phyloP scores from a whole-genome alignment of 129 eudicot species.

The Pulicaria dysenterica region DNA sequence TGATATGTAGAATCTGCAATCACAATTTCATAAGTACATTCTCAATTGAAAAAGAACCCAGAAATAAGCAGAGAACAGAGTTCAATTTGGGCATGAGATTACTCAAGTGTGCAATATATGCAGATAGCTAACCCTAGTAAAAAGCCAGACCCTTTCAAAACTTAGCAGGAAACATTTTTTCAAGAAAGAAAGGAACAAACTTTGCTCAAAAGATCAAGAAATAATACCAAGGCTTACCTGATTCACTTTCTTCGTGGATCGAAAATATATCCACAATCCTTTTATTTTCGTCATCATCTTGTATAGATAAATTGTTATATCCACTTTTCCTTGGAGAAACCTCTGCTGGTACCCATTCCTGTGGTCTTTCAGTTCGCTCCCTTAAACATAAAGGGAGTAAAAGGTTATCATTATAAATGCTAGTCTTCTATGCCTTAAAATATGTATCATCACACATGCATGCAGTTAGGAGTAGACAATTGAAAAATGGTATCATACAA shows the following conservation, averaged over 20 bases:
- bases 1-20: slow-evolving; percentile 60
- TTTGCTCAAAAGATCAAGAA: background rate
- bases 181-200: background rate
- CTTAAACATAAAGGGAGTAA: slow-evolving; percentile 34
- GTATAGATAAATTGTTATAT: slow-evolving; percentile 31
- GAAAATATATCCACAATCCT: slow-evolving; percentile 70
- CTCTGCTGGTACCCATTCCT: slow-evolving; percentile 91
- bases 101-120: too few species aligned
- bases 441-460: slow-evolving; percentile 1
- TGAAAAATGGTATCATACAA: slow-evolving; percentile 51
- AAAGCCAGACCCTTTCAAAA: too few species aligned
- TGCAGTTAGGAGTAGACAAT: slow-evolving; percentile 3
- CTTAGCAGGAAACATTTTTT: background rate
- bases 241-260: slow-evolving; percentile 53
- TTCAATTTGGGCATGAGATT: too few species aligned
- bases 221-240: slow-evolving; percentile 44
- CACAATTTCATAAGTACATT: background rate
- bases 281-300: slow-evolving; percentile 41
- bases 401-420: background rate
- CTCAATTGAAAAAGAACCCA: background rate
- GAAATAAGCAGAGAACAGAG: background rate
- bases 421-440: slow-evolving; percentile 4
- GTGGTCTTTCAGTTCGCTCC: slow-evolving; percentile 72
- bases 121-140: too few species aligned
- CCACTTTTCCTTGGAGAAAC: slow-evolving; percentile 31